Conservation (phyloP, 768 basidiomycete genomes). For the Porpolomopsis calyptriformis region DNA sequence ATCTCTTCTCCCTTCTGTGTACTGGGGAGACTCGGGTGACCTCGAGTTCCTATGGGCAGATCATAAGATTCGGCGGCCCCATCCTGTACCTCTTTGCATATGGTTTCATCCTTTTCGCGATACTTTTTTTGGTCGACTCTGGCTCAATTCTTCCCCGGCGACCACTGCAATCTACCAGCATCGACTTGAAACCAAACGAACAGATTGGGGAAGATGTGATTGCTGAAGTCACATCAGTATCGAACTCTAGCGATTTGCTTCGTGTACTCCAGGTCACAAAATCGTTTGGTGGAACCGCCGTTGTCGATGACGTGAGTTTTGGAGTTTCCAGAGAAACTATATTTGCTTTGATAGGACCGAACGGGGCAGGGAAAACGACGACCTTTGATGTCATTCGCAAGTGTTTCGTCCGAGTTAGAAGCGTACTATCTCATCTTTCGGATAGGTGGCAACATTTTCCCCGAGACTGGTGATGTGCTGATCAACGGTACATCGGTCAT, state of each 20-base stretch:
- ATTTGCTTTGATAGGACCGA: conserved; percentile 69
- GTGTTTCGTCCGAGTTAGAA: conserved; percentile 16
- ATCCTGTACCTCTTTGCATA: conserved; percentile 63
- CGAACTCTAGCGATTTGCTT: conserved; percentile 43
- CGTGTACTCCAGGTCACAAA: conserved; percentile 57
- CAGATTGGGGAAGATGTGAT: conserved; percentile 36
- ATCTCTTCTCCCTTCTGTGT: conserved; percentile 67
- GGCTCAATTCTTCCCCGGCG: conserved; percentile 42
- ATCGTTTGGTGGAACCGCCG: conserved; percentile 41
- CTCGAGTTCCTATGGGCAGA: conserved; percentile 36
- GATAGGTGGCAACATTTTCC: conserved; percentile 56
- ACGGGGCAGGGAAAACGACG: conserved; percentile 78
- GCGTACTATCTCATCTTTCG: not conserved
- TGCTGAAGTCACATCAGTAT: conserved; percentile 39
- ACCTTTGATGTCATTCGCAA: conserved; percentile 71
- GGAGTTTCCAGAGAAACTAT: conserved; percentile 52
- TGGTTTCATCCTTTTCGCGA: conserved; percentile 42
- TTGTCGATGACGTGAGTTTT: conserved; percentile 66
- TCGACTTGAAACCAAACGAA: not conserved
- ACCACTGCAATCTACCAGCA: conserved; percentile 18
- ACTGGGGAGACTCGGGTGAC: conserved; percentile 40
- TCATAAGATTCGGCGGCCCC: conserved; percentile 61
- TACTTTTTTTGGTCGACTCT: conserved; percentile 66
- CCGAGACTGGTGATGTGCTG: conserved; percentile 56
- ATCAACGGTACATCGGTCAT: conserved; percentile 61